These are phyloP conservation scores for Oryza officinalis DNA, from an alignment of 176 grass and related monocot genomes.

Conservation along the genomic window DNA sequence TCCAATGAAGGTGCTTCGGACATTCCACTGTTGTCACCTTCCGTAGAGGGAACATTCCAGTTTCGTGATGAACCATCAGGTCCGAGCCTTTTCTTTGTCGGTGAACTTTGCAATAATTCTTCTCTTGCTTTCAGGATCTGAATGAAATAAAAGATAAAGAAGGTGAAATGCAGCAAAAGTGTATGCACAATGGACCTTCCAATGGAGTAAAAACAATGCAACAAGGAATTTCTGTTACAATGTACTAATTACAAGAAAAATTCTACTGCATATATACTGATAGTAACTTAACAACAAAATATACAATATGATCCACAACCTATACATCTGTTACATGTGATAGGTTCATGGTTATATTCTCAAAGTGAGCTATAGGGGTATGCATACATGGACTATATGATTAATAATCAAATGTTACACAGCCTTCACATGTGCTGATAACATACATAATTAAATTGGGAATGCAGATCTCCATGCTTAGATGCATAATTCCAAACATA, in stretches of 20 bases:
- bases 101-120: constrained; percentile 48
- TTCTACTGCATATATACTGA: neutral
- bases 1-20: constrained; percentile 23
- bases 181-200: neutral
- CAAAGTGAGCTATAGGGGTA: neutral
- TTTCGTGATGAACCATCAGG: constrained; percentile 20
- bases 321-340: constrained; percentile 11
- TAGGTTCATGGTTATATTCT: neutral
- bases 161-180: neutral
- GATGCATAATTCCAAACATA: neutral
- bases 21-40: constrained; percentile 13
- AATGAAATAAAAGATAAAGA: neutral
- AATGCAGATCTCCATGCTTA: neutral
- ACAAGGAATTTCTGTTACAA: neutral
- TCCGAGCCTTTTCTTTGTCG: constrained; percentile 25
- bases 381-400: neutral
- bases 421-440: neutral
- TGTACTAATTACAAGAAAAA: constrained; percentile 14
- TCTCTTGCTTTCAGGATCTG: constrained; percentile 70
- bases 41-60: constrained; percentile 31
- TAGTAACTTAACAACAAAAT: neutral
- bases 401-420: neutral
- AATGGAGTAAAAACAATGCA: constrained; percentile 13
- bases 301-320: neutral
- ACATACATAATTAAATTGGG: neutral